Evolutionary conservation across 257 asterid genomes (phyloP).

Genomic region (Nicotiana attenuata): DNA sequence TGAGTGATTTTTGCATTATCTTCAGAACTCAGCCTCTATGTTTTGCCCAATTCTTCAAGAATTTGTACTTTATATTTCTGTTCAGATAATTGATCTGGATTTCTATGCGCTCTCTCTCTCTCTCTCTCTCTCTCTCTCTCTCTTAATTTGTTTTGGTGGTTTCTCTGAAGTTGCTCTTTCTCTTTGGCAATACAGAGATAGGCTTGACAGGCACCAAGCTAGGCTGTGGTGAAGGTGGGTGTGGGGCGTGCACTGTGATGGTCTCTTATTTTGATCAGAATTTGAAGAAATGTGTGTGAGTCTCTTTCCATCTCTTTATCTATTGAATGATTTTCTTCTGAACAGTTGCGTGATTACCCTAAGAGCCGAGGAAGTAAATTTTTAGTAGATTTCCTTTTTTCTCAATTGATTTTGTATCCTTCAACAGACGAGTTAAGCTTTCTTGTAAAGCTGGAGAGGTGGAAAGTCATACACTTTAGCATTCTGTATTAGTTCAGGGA

Average conservation of each 20-base stretch:
- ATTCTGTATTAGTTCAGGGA: neutral
- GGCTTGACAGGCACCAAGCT: conserved; percentile 97
- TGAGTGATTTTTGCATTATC: neutral
- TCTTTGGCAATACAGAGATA: conserved; percentile 38
- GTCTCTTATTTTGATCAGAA: conserved; percentile 72
- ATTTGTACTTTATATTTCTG: neutral
- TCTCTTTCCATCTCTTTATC: conserved; percentile 26
- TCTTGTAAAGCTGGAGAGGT: neutral
- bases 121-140: conserved; percentile 3
- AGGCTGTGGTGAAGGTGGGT: conserved; percentile 99
- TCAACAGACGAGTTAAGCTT: neutral
- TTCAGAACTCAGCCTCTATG: neutral
- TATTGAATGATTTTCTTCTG: neutral
- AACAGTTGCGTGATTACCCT: neutral
- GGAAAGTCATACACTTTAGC: neutral
- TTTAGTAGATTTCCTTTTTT: neutral
- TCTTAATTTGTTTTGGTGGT: conserved; percentile 10
- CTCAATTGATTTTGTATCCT: neutral
- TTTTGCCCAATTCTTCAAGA: neutral
- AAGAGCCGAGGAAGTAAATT: neutral
- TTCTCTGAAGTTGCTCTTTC: neutral
- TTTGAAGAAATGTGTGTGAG: conserved; percentile 86
- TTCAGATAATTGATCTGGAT: conserved; percentile 2
- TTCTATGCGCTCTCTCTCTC: neutral
- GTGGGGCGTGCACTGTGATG: conserved; percentile 99